Base-by-base conservation (phyloP, 768 basidiomycete genomes). In the Pleurotus sapidus region DNA sequence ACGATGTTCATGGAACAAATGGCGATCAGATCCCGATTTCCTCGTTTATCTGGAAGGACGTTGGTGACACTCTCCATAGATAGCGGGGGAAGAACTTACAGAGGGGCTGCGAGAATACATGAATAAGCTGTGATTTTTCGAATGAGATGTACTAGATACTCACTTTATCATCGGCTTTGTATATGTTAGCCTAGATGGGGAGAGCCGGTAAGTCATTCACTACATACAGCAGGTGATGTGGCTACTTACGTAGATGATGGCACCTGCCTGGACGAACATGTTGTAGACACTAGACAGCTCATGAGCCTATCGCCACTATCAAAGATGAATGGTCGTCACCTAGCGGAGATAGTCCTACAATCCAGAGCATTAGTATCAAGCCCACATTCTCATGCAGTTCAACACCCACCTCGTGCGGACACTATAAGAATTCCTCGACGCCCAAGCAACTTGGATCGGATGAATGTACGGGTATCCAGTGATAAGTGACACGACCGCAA, bases 191-290 rank as follows among this genome's bases (percentile, higher is more conserved):
- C 76, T 80, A 55, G 34, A 62, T 38, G 18, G 34, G 30, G 30
- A 27, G 30, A 30, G 11, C 1, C 9, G 59, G 50, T 57, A 24
- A 57, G 46, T 45, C 42, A 27, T 15, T 15, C 5, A 17, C 14
- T 38, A 23, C 5, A 14, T 49, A 37, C 37, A 14, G 48, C 40
- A 5, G 24, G 42, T 42, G 18, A n/a, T 49, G 27, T 14, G 24
- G 12, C 2, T 12, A 69, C 76, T 46, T 56, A 79, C 80, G 60
- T 76, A 77, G 37, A 80, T 68, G 34, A 85, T 78, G n/a, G 70
- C 74, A 15, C 80, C 80, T 3, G 79, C 78, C 66, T 86, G 84
- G 17, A 85, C 82, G 58, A 79, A 81, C 77, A 87, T 84, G 60
- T 86, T 88, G 66, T 88, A 87, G 23, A 84, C 69, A 50, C 74